Conservation (phyloP, 768 basidiomycete species). For the Termitomyces eurrhizus region DNA sequence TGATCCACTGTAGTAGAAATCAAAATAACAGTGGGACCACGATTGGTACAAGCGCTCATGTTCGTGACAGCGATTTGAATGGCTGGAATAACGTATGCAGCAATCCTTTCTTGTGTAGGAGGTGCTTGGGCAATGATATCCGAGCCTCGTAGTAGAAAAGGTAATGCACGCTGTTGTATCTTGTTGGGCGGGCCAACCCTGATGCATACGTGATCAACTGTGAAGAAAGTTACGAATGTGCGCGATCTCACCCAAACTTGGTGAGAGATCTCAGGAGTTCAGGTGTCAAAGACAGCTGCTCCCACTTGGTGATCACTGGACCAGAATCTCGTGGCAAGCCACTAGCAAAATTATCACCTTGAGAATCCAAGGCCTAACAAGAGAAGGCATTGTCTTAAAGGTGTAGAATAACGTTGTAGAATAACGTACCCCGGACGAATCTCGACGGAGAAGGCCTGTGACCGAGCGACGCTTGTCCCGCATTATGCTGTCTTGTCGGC, state of each 20-base stretch:
- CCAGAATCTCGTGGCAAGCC: constrained; percentile 64
- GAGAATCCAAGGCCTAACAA: constrained; percentile 48
- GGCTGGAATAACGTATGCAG: constrained; percentile 92
- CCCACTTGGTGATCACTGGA: constrained; percentile 92
- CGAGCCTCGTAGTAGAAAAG: constrained; percentile 88
- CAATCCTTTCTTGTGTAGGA: constrained; percentile 97
- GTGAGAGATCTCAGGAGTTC: constrained; percentile 85
- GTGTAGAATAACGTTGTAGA: constrained; percentile 24
- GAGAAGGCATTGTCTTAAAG: constrained; percentile 2
- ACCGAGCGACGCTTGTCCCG: constrained; percentile 79
- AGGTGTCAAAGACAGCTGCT: constrained; percentile 80
- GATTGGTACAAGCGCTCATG: constrained; percentile 49
- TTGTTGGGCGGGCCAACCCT: constrained; percentile 98
- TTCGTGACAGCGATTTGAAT: constrained; percentile 78
- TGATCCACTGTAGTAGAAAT: constrained; percentile 98
- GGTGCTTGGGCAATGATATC: constrained; percentile 99
- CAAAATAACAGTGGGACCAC: constrained; percentile 88
- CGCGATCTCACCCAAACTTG: constrained; percentile 81
- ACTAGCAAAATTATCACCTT: constrained; percentile 52
- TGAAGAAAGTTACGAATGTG: not conserved
- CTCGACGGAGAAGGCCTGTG: constrained; percentile 62
- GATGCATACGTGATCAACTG: constrained; percentile 9
- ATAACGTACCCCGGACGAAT: constrained; percentile 65
- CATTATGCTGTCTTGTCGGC: constrained; percentile 38
- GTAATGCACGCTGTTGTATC: constrained; percentile 95